Evolutionary conservation across 1,284 basidiomycete species (phyloP).

Genomic region (Wolfiporia cocos): DNA sequence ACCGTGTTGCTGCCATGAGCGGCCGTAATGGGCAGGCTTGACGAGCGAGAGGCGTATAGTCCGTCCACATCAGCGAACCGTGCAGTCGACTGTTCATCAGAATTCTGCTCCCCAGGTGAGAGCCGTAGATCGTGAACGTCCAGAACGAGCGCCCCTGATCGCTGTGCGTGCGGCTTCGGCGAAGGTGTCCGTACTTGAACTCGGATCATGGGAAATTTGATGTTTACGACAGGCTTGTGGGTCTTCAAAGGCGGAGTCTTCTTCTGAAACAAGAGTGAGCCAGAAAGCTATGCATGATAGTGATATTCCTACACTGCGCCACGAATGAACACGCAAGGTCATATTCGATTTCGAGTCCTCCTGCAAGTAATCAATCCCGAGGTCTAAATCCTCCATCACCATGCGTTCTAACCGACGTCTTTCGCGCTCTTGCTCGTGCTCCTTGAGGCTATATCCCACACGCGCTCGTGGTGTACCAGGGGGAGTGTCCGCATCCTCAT

Average conservation of each 20-base stretch:
- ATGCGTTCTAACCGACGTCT: slow-evolving; percentile 39
- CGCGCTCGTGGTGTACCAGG: slow-evolving; percentile 29
- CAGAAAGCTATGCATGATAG: too few relatives aligned
- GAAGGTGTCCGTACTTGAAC: slow-evolving; percentile 55
- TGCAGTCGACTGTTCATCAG: too few relatives aligned
- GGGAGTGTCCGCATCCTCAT: slow-evolving; percentile 28
- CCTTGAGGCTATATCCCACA: slow-evolving; percentile 13
- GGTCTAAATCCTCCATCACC: slow-evolving; percentile 49
- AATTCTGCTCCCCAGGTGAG: too few relatives aligned
- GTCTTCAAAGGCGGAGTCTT: too few relatives aligned
- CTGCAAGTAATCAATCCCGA: slow-evolving; percentile 41
- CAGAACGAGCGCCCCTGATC: slow-evolving; percentile 64
- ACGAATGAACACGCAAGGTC: too few relatives aligned
- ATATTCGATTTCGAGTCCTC: too few relatives aligned
- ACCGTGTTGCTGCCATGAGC: slow-evolving; percentile 18
- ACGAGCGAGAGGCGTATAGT: too few relatives aligned
- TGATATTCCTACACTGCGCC: slow-evolving; percentile 18
- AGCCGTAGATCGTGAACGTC: slow-evolving; percentile 55
- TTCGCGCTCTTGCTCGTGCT: slow-evolving; percentile 32
- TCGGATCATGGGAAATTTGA: slow-evolving; percentile 50
- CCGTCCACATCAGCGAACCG: too few relatives aligned
- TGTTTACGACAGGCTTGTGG: slow-evolving; percentile 17
- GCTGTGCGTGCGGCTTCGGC: slow-evolving; percentile 30
- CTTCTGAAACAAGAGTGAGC: too few relatives aligned
- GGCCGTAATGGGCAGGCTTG: too few relatives aligned